Conservation (phyloP, 2,329 filamentous ascomycete species). For the Aspergillus cejpii region DNA sequence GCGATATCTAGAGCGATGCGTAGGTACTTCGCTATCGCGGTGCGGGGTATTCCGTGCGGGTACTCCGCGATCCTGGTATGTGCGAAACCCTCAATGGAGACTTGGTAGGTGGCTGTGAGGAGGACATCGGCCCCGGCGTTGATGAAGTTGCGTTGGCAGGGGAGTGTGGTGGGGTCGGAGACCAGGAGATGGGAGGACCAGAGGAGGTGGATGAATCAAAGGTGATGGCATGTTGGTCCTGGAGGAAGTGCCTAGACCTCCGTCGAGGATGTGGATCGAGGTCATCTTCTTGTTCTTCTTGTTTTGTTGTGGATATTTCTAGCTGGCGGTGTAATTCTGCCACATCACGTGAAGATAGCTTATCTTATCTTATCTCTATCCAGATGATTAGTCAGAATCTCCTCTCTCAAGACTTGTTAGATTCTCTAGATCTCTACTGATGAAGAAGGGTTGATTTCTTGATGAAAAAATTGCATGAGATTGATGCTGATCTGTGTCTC, state of each 20-base stretch:
- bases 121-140: slow-evolving; percentile 55
- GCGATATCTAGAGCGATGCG: slow-evolving; percentile 36
- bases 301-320: not conserved
- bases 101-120: slow-evolving; percentile 62
- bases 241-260: slow-evolving; percentile 62
- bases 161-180: slow-evolving; percentile 46
- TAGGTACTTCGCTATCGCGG: slow-evolving; percentile 41
- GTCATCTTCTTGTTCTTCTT: not conserved
- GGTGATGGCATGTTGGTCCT: slow-evolving; percentile 47
- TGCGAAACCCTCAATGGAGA: slow-evolving; percentile 52
- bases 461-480: no score
- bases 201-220: slow-evolving; percentile 52
- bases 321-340: not conserved
- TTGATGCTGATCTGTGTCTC: no score
- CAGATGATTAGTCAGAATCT: no score
- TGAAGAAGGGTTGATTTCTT: no score
- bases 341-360: not conserved
- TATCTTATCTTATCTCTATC: not conserved
- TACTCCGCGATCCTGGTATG: slow-evolving; percentile 42
- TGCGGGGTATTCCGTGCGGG: slow-evolving; percentile 41
- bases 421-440: no score
- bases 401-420: no score
- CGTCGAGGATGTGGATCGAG: slow-evolving; percentile 53
- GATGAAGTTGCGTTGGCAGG: slow-evolving; percentile 53
- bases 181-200: slow-evolving; percentile 65